Evolutionary conservation across 1,139 yeast genomes (phyloP).

Genomic region (Candida pseudoviswanathii): DNA sequence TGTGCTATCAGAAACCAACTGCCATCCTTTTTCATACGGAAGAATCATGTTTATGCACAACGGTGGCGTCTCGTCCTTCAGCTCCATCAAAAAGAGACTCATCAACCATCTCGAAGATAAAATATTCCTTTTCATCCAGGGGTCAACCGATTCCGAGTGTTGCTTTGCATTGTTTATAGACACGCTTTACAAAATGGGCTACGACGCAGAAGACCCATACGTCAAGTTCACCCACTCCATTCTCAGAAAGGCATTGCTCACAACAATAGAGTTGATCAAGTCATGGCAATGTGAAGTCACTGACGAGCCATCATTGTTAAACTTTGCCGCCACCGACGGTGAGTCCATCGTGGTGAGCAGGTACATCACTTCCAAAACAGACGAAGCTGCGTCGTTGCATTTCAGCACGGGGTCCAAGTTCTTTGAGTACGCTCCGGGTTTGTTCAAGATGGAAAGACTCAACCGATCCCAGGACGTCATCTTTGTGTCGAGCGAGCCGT

Average conservation of each 20-base stretch:
- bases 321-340: slow-evolving; percentile 96
- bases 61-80: slow-evolving; percentile 83
- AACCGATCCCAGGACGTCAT: slow-evolving; percentile 92
- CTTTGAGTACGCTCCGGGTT: slow-evolving; percentile 85
- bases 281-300: slow-evolving; percentile 56
- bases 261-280: slow-evolving; percentile 73
- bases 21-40: slow-evolving; percentile 91
- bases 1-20: slow-evolving; percentile 87
- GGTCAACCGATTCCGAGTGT: slow-evolving; percentile 95
- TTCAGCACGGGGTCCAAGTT: slow-evolving; percentile 93
- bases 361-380: slow-evolving; percentile 83
- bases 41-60: slow-evolving; percentile 95
- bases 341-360: slow-evolving; percentile 84
- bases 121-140: slow-evolving; percentile 80
- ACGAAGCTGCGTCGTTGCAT: slow-evolving; percentile 95
- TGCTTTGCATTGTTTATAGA: slow-evolving; percentile 88
- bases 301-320: slow-evolving; percentile 80
- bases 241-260: slow-evolving; percentile 67
- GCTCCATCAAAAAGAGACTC: slow-evolving; percentile 69
- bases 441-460: slow-evolving; percentile 89
- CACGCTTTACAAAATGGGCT: slow-evolving; percentile 72
- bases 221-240: slow-evolving; percentile 51
- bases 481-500: slow-evolving; percentile 95
- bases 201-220: slow-evolving; percentile 54
- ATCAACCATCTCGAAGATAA: slow-evolving; percentile 76